Percentiles rank a stretch among this genome's conserved stretches.
These are phyloP conservation scores for Pinus taeda DNA, from an alignment of 75 land plant genomes.

Conservation along the genomic window DNA sequence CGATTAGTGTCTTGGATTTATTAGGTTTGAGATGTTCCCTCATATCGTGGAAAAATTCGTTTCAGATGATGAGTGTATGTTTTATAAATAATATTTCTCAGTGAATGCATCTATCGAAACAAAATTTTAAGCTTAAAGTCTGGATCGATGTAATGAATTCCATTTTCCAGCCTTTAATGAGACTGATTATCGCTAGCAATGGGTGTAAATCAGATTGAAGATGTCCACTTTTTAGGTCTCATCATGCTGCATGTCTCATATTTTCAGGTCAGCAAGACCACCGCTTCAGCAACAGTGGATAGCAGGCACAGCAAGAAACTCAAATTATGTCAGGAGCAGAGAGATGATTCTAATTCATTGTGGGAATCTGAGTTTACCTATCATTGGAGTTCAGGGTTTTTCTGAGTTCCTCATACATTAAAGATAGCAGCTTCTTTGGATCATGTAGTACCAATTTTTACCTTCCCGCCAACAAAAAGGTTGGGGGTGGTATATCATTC, in stretches of 20 bases:
- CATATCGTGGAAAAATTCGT: too few relatives aligned
- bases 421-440: not conserved
- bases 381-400: slow-evolving; percentile 2
- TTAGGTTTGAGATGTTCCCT: not conserved
- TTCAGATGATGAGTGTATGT: too few relatives aligned
- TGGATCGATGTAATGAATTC: not conserved
- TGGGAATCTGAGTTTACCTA: not conserved
- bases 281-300: not conserved
- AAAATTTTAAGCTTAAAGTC: not conserved
- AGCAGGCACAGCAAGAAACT: not conserved
- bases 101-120: not conserved
- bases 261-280: not conserved
- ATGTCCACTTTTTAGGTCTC: not conserved
- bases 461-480: not conserved
- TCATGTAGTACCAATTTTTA: not conserved
- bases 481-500: not conserved
- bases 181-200: not conserved
- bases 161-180: too few relatives aligned
- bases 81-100: too few relatives aligned
- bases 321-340: slow-evolving; percentile 3
- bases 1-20: not conserved
- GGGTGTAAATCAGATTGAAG: not conserved
- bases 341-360: not conserved
- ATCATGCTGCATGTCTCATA: not conserved
- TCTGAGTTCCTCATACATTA: not conserved